phyloP scores from a whole-genome alignment of 75 land plant species.

The Pinus taeda region DNA sequence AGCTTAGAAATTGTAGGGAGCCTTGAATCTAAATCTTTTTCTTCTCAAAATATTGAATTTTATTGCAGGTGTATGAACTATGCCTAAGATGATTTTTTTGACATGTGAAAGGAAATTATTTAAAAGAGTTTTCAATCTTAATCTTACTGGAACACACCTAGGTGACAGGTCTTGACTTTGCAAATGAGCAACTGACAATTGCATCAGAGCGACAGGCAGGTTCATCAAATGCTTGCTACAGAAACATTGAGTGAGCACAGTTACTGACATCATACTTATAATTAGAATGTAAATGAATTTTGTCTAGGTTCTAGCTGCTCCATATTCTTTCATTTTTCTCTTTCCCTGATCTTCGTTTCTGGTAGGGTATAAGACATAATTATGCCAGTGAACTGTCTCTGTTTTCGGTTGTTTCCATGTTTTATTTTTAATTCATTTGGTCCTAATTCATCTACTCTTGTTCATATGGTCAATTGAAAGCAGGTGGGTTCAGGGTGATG shows the following conservation, averaged over 20 bases:
- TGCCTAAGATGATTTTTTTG: not conserved
- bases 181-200: conserved; percentile 63
- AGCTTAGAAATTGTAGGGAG: not conserved
- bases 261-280: not conserved
- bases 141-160: not conserved
- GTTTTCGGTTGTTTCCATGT: not conserved
- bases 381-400: not conserved
- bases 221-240: conserved; percentile 35
- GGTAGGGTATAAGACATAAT: not conserved
- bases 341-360: not conserved
- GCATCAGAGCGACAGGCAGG: conserved; percentile 58
- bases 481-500: conserved; percentile 94
- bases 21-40: not conserved
- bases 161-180: conserved; percentile 91
- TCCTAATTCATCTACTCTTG: not conserved
- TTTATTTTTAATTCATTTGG: conserved; percentile 2
- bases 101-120: not conserved
- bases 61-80: not conserved
- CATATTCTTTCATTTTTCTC: not conserved
- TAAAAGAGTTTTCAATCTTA: not conserved
- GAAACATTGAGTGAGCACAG: conserved; percentile 58
- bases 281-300: not conserved
- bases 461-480: not conserved
- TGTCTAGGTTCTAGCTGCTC: not conserved
- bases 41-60: conserved; percentile 5